phyloP scores from a whole-genome alignment of 163 green algal species.

The Volvox carteri region DNA sequence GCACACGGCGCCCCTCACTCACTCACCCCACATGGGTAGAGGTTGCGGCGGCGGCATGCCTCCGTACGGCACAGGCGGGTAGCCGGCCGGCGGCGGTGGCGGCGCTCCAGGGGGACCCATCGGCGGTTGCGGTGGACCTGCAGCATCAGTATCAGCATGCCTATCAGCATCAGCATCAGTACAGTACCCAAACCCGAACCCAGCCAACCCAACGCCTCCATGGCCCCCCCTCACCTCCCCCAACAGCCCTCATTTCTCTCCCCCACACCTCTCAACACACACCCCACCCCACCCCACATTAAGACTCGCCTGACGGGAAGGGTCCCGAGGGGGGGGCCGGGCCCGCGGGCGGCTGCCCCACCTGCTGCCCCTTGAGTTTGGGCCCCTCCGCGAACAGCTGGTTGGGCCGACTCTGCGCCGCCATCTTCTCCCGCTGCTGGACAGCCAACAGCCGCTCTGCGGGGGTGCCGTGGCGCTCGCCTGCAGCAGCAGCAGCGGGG shows the following conservation, averaged over 20 bases:
- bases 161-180: no score
- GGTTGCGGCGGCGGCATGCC: not conserved
- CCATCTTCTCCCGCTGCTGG: conserved; percentile 79
- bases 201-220: no score
- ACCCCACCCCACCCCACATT: no score
- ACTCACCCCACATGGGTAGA: conserved; percentile 15
- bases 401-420: conserved; percentile 77
- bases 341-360: conserved; percentile 32
- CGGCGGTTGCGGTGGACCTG: not conserved
- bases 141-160: not conserved
- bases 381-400: conserved; percentile 84
- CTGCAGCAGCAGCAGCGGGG: conserved; percentile 38
- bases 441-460: conserved; percentile 94
- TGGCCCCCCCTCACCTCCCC: no score
- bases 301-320: conserved; percentile 53
- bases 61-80: not conserved
- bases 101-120: not conserved
- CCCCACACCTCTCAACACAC: no score
- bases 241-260: no score
- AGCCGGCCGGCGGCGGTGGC: not conserved
- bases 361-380: conserved; percentile 65
- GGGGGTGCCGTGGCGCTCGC: conserved; percentile 94
- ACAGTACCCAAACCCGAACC: no score
- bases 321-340: conserved; percentile 28
- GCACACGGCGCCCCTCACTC: not conserved